Evolutionary conservation across 257 asterid genomes (phyloP), one percentile per base, ranked within the genome.

Genomic region (Eustoma russellianum): DNA sequence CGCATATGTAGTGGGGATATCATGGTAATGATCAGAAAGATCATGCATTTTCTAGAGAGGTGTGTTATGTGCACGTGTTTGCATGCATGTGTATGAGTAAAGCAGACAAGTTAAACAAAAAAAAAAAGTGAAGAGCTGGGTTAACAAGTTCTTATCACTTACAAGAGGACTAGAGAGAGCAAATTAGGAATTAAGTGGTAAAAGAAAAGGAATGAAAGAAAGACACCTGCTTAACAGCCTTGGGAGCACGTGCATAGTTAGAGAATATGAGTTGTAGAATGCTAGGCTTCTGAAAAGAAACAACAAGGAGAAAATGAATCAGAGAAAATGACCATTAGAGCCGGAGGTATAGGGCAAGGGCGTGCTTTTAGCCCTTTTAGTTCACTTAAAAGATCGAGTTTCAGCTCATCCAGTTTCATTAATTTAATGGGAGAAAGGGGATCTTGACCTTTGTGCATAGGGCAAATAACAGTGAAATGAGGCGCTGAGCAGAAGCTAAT

Each of bases 151-250:
- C 9, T n/a, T 8, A 11, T 38, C 43, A 38, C 9, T 7, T 10
- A 38, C 3, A 2, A 24, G 30, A 24, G 30, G 43, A 38, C 1
- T n/a, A n/a, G 43, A 11, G 12, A 38, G 43, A 38, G 11, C 11
- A 38, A 38, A 38, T 38, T 10, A 2, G 1, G 12, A 38, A 24
- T 24, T 24, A 38, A 38, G 43, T 2, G 12, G 12, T 0, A n/a
- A n/a, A n/a, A n/a, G n/a, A n/a, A n/a, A n/a, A n/a, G n/a, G n/a
- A n/a, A n/a, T 43, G 66, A 56, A 16, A 58, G 69, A 68, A 3
- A 68, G 49, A 47, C 34, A 91, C 99, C 97, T 92, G 99, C 80
- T 92, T 85, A 61, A 73, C 83, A 63, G 91, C 84, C 85, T 79
- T 85, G 1, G 90, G 77, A 53, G 97, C 79, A 41, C 72, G 80